A percentile compares a stretch with the other conserved stretches of the same genome.
Conservation (phyloP, 192 early-diverging fungal genomes). For the Backusella parvicylindrica region DNA sequence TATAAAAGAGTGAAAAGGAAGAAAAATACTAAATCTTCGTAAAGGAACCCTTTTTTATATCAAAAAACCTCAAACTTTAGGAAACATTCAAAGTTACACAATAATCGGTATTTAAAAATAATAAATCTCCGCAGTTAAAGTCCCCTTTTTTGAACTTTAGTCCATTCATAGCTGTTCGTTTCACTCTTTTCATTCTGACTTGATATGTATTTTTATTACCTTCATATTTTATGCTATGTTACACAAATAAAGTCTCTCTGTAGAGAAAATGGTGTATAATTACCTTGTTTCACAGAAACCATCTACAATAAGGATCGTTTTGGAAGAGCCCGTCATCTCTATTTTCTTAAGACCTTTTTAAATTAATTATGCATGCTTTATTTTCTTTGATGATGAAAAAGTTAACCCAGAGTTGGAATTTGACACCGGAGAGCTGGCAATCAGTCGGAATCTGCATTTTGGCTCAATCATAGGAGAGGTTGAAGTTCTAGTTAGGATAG, state of each 20-base stretch:
- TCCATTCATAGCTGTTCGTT: not conserved
- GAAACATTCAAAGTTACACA: not conserved
- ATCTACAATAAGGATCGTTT: not conserved
- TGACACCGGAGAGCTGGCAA: not conserved
- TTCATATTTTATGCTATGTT: not conserved
- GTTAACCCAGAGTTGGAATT: not conserved
- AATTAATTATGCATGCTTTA: not conserved
- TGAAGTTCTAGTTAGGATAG: not conserved
- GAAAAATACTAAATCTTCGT: not conserved
- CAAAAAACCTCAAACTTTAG: not conserved
- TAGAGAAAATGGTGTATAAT: not conserved
- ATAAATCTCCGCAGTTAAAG: not conserved
- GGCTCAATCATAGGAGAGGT: not conserved
- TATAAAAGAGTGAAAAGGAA: conserved; percentile 14
- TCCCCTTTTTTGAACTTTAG: not conserved
- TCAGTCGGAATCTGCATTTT: not conserved
- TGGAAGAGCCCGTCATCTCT: not conserved
- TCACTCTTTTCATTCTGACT: not conserved
- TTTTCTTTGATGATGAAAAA: not conserved
- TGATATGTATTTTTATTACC: not conserved
- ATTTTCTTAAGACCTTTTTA: not conserved
- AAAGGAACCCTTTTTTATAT: not conserved
- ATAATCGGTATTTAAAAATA: not conserved
- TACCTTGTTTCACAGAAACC: not conserved
- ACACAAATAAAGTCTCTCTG: not conserved